Evolutionary conservation across 1,284 basidiomycete species (phyloP), one percentile per base, ranked within the genome.

Genomic region (Moesziomyces parantarcticus): DNA sequence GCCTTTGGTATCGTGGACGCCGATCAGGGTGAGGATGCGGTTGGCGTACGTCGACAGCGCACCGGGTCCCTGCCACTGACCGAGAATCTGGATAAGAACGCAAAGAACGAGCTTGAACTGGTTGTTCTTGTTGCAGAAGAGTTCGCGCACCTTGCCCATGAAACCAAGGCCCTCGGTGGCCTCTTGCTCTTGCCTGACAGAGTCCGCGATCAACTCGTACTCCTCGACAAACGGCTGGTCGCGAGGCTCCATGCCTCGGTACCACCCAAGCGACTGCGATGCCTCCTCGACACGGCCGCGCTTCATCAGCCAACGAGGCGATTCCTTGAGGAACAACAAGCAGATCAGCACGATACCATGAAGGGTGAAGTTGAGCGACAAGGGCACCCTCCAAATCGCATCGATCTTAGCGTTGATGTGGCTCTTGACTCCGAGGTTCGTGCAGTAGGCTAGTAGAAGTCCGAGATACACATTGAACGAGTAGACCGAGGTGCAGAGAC

Each of bases 251-350:
- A 69, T 62, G 25, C 59, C 55, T 47, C 69, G 69, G 53, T 73
- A 73, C 64, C 58, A 73, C 14, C 39, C 49, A 14, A 94, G 88
- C 58, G 90, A 89, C 14, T 86, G 78, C 57, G 93, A 87, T 5
- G 92, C 84, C 6, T 68, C 57, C 4, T 87, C 88, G 56, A 90
- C 84, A 42, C 86, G 86, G 32, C 89, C 89, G 66, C 87, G 87
- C 86, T 91, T 91, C 86, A 94, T 87, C 52, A 90, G 88, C 88
- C 88, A 94, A 84, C 93, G 92, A 16, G 93, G 92, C 20, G 92
- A 94, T 86, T 90, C 82, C 84, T 89, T 88, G 54, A 88, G 85
- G 63, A 88, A 86, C 45, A 79, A 76, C 51, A 72, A 84, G 78
- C 87, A 85, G 72, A 87, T 41, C 20, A 78, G 57, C 36, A 85